Conservation (phyloP, 1,284 basidiomycete genomes). For the Austroboletus rostrupii region DNA sequence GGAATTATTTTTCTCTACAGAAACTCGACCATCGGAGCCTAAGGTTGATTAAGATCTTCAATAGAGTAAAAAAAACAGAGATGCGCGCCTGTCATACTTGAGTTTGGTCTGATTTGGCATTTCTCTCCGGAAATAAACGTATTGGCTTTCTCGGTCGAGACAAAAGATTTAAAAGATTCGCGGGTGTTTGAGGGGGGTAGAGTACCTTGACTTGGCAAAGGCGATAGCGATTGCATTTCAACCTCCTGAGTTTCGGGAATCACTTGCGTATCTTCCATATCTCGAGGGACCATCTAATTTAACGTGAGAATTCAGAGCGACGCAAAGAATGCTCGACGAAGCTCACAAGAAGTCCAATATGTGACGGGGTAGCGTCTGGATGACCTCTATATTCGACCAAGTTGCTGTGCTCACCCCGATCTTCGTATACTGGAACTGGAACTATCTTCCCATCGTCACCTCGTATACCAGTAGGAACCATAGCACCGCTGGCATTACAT, state of each 20-base stretch:
- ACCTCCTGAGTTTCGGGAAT: slow-evolving; percentile 32
- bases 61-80: neutral
- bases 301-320: neutral
- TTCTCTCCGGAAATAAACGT: slow-evolving; percentile 37
- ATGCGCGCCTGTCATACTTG: slow-evolving; percentile 49
- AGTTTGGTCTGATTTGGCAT: slow-evolving; percentile 24
- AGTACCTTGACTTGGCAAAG: slow-evolving; percentile 3
- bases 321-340: neutral
- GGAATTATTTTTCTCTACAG: slow-evolving; percentile 7
- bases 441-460: slow-evolving; percentile 43
- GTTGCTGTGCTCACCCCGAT: slow-evolving; percentile 24
- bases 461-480: slow-evolving; percentile 46
- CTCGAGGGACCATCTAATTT: slow-evolving; percentile 19
- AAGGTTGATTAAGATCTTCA: neutral
- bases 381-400: slow-evolving; percentile 48
- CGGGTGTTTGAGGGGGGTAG: slow-evolving; percentile 40
- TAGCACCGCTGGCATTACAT: slow-evolving; percentile 15
- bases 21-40: slow-evolving; percentile 48
- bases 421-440: slow-evolving; percentile 30
- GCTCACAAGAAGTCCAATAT: slow-evolving; percentile 55
- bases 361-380: slow-evolving; percentile 50
- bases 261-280: slow-evolving; percentile 45
- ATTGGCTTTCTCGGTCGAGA: slow-evolving; percentile 32
- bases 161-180: slow-evolving; percentile 16
- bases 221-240: slow-evolving; percentile 24